Evolutionary conservation across 257 asterid genomes (phyloP), one percentile per base, ranked within the genome.

Genomic region (Solanum sejunctum): DNA sequence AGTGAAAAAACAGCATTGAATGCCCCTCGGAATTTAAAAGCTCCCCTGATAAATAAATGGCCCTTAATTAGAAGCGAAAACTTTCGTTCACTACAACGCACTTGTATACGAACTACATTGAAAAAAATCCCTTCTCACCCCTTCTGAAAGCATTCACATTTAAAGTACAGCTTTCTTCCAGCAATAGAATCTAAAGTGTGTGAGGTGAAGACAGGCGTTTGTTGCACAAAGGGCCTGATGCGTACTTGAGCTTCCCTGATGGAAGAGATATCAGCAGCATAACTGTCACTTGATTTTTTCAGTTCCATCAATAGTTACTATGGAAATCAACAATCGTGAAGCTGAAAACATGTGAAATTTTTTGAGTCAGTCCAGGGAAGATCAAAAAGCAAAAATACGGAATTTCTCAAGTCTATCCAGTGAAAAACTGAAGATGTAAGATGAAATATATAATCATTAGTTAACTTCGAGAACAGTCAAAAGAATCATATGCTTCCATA

Each of bases 1-100:
- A 96, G 99, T 45, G 99, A 93, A 89, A 91, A 93, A 49, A 96
- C 90, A 82, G 99, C 98, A 89, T 96, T 96, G 92, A 97, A 93
- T 12, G 99, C 98, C 57, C 99, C 98, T 91, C 98, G 89, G 84
- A 96, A 90, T 85, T 96, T 96, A 88, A 96, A 96, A 85, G 98
- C 97, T 84, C 98, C 98, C 26, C 99, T 96, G 90, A 80, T 43
- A 23, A 84, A 81, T n/a, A n/a, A 84, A 1, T 52, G 55, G 58
- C 81, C 43, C 49, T 51, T 63, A 43, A 10, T 39, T 43, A 26
- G 63, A 5, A 47, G 13, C 10, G 6, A 20, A 13, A 60, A 17
- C 43, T 66, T 49, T 7, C 45, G 36, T 73, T 45, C 81, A 45
- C 81, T 45, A 41, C 23, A 4, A 71, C 55, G 20, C 55, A 73